Conservation (phyloP, 1,139 yeast species). For the Kurtzmaniella quercitrusa region DNA sequence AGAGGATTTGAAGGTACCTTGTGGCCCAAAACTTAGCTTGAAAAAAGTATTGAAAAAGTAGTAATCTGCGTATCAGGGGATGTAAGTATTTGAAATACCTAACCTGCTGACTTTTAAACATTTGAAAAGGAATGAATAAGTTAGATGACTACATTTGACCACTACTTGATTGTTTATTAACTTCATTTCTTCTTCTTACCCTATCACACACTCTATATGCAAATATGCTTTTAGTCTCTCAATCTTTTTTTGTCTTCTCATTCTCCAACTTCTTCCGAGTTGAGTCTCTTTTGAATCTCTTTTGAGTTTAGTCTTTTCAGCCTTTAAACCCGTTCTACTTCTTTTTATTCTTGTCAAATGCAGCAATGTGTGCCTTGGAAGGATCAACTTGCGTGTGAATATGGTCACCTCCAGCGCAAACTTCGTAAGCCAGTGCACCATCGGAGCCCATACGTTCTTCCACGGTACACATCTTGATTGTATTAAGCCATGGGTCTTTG, state of each 20-base stretch:
- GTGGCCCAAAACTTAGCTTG: too few species aligned
- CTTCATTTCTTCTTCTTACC: constrained; percentile 8
- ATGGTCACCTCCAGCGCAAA: constrained; percentile 52
- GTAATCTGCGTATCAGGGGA: too few species aligned
- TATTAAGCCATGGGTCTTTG: constrained; percentile 69
- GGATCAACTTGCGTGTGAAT: constrained; percentile 87
- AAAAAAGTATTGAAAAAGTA: too few species aligned
- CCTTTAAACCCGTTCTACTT: constrained; percentile 29
- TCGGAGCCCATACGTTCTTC: constrained; percentile 32
- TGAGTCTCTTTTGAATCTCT: too few species aligned
- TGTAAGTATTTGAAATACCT: too few species aligned
- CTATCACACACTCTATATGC: constrained; percentile 3
- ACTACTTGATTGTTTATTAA: not conserved
- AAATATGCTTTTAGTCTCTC: not conserved
- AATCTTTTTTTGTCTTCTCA: not conserved
- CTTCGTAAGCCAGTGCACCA: constrained; percentile 31
- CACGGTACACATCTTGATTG: constrained; percentile 67
- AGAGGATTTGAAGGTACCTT: too few species aligned
- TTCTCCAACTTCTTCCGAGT: not conserved
- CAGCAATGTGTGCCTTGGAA: constrained; percentile 92
- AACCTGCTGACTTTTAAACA: too few species aligned
- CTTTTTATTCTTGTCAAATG: constrained; percentile 74
- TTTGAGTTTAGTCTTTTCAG: too few species aligned
- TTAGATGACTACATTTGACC: too few species aligned
- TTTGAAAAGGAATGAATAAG: too few species aligned